Evolutionary conservation across 768 basidiomycete genomes (phyloP).

Genomic region (Rhizopogon rudus): DNA sequence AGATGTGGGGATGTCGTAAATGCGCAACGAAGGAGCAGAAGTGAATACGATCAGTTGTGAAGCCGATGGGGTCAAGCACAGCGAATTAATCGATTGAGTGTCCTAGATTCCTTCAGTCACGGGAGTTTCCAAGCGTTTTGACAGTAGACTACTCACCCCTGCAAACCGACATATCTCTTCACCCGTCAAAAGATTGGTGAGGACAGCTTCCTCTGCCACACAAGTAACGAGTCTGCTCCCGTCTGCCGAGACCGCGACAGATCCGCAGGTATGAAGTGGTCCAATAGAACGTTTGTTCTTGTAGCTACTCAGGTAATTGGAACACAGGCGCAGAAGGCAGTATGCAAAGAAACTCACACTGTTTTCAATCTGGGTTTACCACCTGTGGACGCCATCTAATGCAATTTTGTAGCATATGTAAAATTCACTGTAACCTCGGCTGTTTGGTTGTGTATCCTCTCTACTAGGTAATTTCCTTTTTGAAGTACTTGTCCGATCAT

Average conservation of each 20-base stretch:
- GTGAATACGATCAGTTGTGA: slow-evolving; percentile 78
- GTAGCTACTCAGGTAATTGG: slow-evolving; percentile 43
- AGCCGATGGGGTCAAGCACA: slow-evolving; percentile 75
- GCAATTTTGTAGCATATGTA: not conserved
- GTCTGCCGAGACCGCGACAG: slow-evolving; percentile 74
- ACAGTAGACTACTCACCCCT: slow-evolving; percentile 53
- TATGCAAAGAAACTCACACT: not conserved
- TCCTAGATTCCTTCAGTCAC: slow-evolving; percentile 47
- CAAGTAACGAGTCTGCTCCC: slow-evolving; percentile 81
- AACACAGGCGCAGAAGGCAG: not conserved
- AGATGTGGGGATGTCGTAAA: slow-evolving; percentile 71
- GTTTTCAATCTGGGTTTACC: not conserved
- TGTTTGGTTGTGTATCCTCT: not conserved
- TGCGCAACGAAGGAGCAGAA: slow-evolving; percentile 71
- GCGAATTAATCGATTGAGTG: slow-evolving; percentile 75
- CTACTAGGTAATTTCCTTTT: not conserved
- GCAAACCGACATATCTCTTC: slow-evolving; percentile 73
- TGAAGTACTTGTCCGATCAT: too few relatives aligned
- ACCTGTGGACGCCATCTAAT: slow-evolving; percentile 1
- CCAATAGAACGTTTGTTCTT: slow-evolving; percentile 68
- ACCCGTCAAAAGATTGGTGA: slow-evolving; percentile 78
- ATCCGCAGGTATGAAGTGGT: slow-evolving; percentile 87
- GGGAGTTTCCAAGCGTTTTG: not conserved
- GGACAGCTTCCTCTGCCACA: slow-evolving; percentile 77
- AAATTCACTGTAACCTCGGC: not conserved